Conservation (phyloP, 495 filamentous ascomycete species). For the Echria macrotheca region DNA sequence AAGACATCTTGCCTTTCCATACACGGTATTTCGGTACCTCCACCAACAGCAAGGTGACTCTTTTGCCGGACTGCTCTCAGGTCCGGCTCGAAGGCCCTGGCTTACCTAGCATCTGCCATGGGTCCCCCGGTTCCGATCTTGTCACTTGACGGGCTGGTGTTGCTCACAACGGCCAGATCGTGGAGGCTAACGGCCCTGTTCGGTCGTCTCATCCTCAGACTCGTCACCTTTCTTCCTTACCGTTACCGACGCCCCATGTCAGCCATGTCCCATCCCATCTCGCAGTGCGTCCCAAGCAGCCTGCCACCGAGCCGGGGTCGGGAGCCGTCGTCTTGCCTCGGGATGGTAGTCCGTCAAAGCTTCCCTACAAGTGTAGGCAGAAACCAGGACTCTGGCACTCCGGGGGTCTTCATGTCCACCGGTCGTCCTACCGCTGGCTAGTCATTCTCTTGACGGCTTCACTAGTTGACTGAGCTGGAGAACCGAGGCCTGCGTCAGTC, state of each 20-base stretch:
- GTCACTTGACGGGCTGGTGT: not conserved
- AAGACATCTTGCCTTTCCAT: not conserved
- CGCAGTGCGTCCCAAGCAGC: not conserved
- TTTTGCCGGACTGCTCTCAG: not conserved
- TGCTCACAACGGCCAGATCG: not conserved
- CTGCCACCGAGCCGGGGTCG: conserved; percentile 1
- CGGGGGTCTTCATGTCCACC: not conserved
- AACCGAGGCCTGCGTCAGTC: no score
- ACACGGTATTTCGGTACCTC: conserved; percentile 8
- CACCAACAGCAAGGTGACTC: not conserved
- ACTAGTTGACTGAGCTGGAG: not conserved
- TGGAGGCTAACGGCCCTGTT: not conserved
- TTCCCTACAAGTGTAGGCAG: conserved; percentile 1
- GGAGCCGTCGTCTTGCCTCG: not conserved
- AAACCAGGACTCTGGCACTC: not conserved
- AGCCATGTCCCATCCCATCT: conserved; percentile 4
- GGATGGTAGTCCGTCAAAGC: not conserved
- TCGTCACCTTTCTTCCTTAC: no score
- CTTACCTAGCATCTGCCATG: not conserved
- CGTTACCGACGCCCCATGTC: not conserved
- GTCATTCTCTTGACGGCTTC: not conserved
- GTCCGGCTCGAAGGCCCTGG: no score
- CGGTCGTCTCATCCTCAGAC: no score
- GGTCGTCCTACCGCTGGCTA: not conserved
- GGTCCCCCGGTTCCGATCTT: not conserved